A percentile compares a stretch with the other conserved stretches of the same genome.
phyloP scores from a whole-genome alignment of 345 rosid species.

The Salix exigua region DNA sequence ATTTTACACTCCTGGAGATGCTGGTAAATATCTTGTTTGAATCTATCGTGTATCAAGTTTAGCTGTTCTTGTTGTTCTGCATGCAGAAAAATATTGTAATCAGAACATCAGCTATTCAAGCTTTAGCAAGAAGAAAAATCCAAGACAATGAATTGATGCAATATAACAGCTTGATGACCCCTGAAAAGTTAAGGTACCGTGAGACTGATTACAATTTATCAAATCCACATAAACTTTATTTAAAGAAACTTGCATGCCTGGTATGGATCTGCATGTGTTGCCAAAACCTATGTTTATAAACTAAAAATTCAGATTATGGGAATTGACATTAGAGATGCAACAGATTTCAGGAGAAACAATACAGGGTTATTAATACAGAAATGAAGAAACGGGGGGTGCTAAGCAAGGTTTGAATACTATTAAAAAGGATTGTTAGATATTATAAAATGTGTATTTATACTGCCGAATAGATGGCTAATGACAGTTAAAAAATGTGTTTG shows the following conservation, averaged over 20 bases:
- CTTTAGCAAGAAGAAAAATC: not conserved
- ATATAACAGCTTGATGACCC: not conserved
- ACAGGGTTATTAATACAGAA: not conserved
- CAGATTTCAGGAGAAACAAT: not conserved
- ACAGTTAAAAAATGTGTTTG: not conserved
- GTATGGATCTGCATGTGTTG: not conserved
- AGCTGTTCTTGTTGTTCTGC: constrained; percentile 77
- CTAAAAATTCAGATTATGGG: not conserved
- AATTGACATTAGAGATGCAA: not conserved
- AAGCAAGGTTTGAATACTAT: not conserved
- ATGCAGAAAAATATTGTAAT: not conserved
- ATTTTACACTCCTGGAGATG: constrained; percentile 58
- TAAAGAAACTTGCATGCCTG: not conserved
- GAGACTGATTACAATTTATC: not conserved
- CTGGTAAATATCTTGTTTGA: constrained; percentile 55
- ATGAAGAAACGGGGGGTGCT: not conserved
- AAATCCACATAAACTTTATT: not conserved
- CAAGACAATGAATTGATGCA: not conserved
- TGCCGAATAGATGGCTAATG: not conserved
- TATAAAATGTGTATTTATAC: not conserved
- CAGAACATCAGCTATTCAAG: not conserved
- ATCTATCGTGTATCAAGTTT: constrained; percentile 57
- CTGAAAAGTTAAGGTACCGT: not conserved
- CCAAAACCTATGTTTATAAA: not conserved
- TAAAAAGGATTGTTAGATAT: not conserved